Evolutionary conservation across 768 basidiomycete genomes (phyloP), one percentile per base, ranked within the genome.

Genomic region (Fomitopsis serialis): DNA sequence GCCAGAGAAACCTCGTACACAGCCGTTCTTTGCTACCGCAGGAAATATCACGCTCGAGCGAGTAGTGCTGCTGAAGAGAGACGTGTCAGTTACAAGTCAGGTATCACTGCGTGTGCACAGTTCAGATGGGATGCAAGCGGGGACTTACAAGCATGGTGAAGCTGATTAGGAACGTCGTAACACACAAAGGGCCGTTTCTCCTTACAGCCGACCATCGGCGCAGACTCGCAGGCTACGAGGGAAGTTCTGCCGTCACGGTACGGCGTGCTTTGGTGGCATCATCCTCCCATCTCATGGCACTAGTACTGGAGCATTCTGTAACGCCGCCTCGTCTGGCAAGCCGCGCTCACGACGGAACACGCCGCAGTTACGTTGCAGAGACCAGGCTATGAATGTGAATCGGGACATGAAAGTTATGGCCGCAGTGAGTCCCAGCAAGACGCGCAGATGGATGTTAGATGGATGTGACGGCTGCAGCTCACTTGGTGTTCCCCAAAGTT

Each of bases 321-420:
- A 69, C 0, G 84, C 82, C 34, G 74, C 74, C 63, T 89, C 88
- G 66, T 94, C 95, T 2, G 82, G 79, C 22, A 87, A 69, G 51
- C 91, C 94, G 42, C 94, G 84, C 62, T 93, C 89, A 52, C 78
- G 72, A n/a, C 92, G 79, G 71, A 89, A 94, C 0, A 90, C n/a
- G n/a, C 54, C 79, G 80, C 72, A 93, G 89, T 62, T 85, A 81
- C 43, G 50, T 80, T 71, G 48, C 77, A 78, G 36, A 75, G 27
- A 1, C 81, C n/a, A n/a, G n/a, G n/a, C 82, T 8, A 79, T 79
- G 52, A 85, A 74, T 25, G 83, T 82, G 1, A 79, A 72, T 19
- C 93, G 77, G 65, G 94, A 91, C 79, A n/a, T n/a, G n/a, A n/a
- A n/a, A n/a, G n/a, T n/a, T n/a, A n/a, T n/a, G n/a, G n/a, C n/a